phyloP scores from a whole-genome alignment of 1,284 basidiomycete genomes.

The Stygiomarasmius scandens region DNA sequence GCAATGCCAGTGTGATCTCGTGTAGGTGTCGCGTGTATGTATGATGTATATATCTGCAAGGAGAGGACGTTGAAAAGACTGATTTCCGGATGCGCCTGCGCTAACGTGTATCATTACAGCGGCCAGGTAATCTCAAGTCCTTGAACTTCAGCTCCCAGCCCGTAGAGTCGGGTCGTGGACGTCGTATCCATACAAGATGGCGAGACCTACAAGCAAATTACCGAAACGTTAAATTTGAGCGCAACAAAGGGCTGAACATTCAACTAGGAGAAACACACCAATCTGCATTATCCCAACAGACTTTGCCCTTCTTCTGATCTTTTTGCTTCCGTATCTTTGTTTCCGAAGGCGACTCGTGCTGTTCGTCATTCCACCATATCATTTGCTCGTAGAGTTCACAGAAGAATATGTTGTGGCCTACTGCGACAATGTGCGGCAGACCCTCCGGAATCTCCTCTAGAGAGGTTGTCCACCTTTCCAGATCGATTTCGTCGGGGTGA shows the following conservation, averaged over 20 bases:
- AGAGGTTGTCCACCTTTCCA: neutral
- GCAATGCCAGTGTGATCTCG: no score
- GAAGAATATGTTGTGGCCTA: constrained; percentile 9
- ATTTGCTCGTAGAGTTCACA: constrained; percentile 5
- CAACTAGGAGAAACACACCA: neutral
- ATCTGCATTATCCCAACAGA: constrained; percentile 2
- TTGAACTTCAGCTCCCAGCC: neutral
- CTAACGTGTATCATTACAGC: neutral
- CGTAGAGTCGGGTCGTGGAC: neutral
- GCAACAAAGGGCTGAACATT: no score
- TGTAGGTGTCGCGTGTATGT: no score
- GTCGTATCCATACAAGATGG: neutral
- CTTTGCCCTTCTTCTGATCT: neutral
- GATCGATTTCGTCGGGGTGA: constrained; percentile 1
- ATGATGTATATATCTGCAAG: no score
- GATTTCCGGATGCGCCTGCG: neutral
- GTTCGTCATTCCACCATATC: constrained; percentile 1
- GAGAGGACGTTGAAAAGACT: neutral
- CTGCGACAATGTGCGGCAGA: constrained; percentile 2
- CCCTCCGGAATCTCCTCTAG: neutral
- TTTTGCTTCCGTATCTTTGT: neutral
- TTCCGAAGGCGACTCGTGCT: neutral
- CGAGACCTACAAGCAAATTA: neutral
- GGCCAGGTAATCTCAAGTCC: neutral
- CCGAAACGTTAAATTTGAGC: no score